Evolutionary conservation across 176 grass and related monocot species (phyloP).

Genomic region (Sorghum bicolor): Sorghum_bicolor_NCBIv3 NC_012871.2:6751501-6752000

Average conservation of each 20-base stretch:
- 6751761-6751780: slow-evolving; percentile 76
- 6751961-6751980: neutral
- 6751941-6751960: neutral
- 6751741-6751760: slow-evolving; percentile 92
- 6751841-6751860: slow-evolving; percentile 37
- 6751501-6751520: neutral
- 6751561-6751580: neutral
- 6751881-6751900: slow-evolving; percentile 23
- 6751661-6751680: neutral
- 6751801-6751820: slow-evolving; percentile 72
- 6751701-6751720: neutral
- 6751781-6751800: slow-evolving; percentile 85
- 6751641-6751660: neutral
- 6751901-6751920: neutral
- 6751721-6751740: slow-evolving; percentile 73
- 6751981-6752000: neutral
- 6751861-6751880: slow-evolving; percentile 36
- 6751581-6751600: neutral
- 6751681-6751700: neutral
- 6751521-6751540: neutral
- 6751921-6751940: neutral
- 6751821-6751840: slow-evolving; percentile 87
- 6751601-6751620: neutral
- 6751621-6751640: neutral
- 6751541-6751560: neutral